Percentiles rank a stretch among this genome's conserved stretches.
These are phyloP conservation scores for Tricholoma furcatifolium DNA, from an alignment of 768 basidiomycete genomes.

Conservation along the genomic window DNA sequence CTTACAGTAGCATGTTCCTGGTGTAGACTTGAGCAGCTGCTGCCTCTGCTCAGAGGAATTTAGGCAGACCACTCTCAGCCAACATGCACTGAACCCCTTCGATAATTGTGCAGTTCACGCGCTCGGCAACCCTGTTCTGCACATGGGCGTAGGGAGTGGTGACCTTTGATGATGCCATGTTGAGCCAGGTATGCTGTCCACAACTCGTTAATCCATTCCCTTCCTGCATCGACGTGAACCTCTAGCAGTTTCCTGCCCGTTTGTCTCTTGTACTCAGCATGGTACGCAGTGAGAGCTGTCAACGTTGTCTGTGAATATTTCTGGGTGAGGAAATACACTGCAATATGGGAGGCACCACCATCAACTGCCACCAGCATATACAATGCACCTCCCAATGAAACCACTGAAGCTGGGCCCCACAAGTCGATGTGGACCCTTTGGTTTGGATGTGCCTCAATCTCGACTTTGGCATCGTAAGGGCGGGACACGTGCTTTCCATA, in stretches of 20 bases:
- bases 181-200: background rate
- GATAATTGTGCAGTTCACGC: no score
- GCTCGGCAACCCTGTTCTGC: background rate
- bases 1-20: no score
- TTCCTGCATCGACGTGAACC: background rate
- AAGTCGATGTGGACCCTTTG: background rate
- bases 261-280: no score
- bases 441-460: background rate
- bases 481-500: no score
- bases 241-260: background rate
- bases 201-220: no score
- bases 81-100: no score
- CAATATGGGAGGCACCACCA: background rate
- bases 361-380: background rate
- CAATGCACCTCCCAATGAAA: no score
- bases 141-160: no score
- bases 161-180: background rate
- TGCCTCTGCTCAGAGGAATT: no score
- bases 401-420: background rate
- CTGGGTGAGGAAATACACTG: background rate
- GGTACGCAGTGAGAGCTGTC: background rate
- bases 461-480: background rate
- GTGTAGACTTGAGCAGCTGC: no score
- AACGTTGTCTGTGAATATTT: background rate
- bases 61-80: no score